Percentiles rank a stretch among this genome's conserved stretches.
Evolutionary conservation across 495 filamentous ascomycete genomes (phyloP).

Genomic region (Penicillium flavigenum): DNA sequence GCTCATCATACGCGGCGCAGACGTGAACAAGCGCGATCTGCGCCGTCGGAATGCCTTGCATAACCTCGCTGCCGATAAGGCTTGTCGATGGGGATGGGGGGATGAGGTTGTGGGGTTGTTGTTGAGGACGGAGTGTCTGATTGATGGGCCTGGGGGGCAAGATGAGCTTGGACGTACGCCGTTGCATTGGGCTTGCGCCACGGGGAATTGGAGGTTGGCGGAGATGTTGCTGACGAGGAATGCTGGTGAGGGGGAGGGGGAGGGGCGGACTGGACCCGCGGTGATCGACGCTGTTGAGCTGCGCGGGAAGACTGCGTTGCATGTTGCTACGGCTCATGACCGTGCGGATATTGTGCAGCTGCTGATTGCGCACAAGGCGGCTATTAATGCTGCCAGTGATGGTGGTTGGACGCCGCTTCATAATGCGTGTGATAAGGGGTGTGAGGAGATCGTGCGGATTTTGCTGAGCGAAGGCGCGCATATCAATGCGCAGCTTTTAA

Average conservation of each 20-base stretch:
- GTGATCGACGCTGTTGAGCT: slow-evolving; percentile 53
- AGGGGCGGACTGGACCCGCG: slow-evolving; percentile 44
- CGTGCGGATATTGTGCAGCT: slow-evolving; percentile 55
- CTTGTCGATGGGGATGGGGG: slow-evolving; percentile 48
- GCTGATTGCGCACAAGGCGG: slow-evolving; percentile 52
- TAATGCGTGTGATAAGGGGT: slow-evolving; percentile 59
- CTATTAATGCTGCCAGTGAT: slow-evolving; percentile 57
- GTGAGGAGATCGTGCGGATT: slow-evolving; percentile 46
- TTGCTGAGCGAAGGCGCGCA: slow-evolving; percentile 53
- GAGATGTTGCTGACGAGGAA: slow-evolving; percentile 51
- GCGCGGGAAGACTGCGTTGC: slow-evolving; percentile 59
- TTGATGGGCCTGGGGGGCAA: slow-evolving; percentile 40
- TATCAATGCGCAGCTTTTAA: slow-evolving; percentile 54
- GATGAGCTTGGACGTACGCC: slow-evolving; percentile 56
- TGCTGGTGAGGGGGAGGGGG: slow-evolving; percentile 50
- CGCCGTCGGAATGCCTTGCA: slow-evolving; percentile 48
- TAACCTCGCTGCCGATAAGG: slow-evolving; percentile 57
- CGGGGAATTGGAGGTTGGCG: slow-evolving; percentile 56
- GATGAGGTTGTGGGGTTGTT: slow-evolving; percentile 49
- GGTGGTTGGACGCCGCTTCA: slow-evolving; percentile 65
- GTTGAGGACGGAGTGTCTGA: slow-evolving; percentile 40
- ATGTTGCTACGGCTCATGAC: slow-evolving; percentile 56
- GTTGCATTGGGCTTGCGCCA: slow-evolving; percentile 63
- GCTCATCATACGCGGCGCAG: slow-evolving; percentile 50
- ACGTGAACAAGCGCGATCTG: slow-evolving; percentile 46